A percentile compares a stretch with the other conserved stretches of the same genome.
Conservation (phyloP, 805 yeast species). For the Kodamaea laetipori region DNA sequence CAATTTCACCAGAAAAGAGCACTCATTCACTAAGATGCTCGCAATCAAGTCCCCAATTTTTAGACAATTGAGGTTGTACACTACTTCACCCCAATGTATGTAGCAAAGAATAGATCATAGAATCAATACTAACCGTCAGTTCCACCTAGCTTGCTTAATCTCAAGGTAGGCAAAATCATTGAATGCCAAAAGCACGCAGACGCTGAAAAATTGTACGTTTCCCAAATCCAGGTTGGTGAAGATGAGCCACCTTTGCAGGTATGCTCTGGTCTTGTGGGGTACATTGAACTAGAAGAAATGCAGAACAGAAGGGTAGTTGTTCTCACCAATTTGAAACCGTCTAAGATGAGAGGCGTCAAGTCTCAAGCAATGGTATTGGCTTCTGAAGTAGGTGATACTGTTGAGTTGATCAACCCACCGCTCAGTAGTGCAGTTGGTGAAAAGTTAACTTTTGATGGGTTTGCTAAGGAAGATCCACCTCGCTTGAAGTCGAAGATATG, state of each 20-base stretch:
- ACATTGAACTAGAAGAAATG: conserved; percentile 42
- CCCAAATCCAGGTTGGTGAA: conserved; percentile 41
- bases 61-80: neutral
- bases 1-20: no score
- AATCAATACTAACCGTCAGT: conserved; percentile 13
- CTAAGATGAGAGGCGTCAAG: conserved; percentile 61
- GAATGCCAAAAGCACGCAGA: conserved; percentile 52
- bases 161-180: conserved; percentile 51
- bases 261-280: conserved; percentile 60
- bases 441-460: conserved; percentile 37
- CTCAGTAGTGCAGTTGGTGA: conserved; percentile 35
- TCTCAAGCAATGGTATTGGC: conserved; percentile 71
- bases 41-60: neutral
- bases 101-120: neutral
- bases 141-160: conserved; percentile 24
- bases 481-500: conserved; percentile 38
- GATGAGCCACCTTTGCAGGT: conserved; percentile 39
- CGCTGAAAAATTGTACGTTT: conserved; percentile 62
- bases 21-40: neutral
- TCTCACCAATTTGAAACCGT: conserved; percentile 58
- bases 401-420: conserved; percentile 54
- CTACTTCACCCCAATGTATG: conserved; percentile 6
- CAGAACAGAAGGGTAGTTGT: conserved; percentile 49
- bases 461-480: conserved; percentile 19
- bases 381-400: conserved; percentile 40